Evolutionary conservation across 2,329 filamentous ascomycete species (phyloP).

Genomic region (Sclerotiophoma versabilis): DNA sequence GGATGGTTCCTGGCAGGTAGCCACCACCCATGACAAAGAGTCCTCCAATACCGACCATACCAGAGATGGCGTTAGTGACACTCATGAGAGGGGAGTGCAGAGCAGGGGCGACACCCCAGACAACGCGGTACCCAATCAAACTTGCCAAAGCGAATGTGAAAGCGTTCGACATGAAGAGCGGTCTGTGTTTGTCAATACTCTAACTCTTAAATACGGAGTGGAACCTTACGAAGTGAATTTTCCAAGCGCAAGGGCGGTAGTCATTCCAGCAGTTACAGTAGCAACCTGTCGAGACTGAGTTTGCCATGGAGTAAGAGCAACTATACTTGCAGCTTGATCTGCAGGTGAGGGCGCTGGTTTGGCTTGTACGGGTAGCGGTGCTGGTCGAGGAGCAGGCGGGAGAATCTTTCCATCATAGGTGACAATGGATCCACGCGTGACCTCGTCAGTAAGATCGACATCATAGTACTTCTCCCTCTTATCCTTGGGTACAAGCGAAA

Average conservation of each 20-base stretch:
- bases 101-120: conserved; percentile 85
- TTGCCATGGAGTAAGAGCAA: conserved; percentile 82
- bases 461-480: conserved; percentile 82
- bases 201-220: neutral
- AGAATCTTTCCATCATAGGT: conserved; percentile 79
- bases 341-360: conserved; percentile 48
- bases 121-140: conserved; percentile 84
- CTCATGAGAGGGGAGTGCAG: conserved; percentile 91
- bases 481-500: conserved; percentile 80
- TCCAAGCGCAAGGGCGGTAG: conserved; percentile 74
- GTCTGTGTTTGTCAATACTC: conserved; percentile 43
- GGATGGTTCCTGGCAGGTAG: conserved; percentile 66
- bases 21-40: conserved; percentile 89
- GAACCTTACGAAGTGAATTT: conserved; percentile 70
- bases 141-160: conserved; percentile 86
- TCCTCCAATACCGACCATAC: conserved; percentile 86
- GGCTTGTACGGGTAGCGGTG: conserved; percentile 63
- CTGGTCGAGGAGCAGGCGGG: conserved; percentile 75
- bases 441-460: conserved; percentile 81
- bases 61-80: conserved; percentile 91
- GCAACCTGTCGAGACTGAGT: conserved; percentile 78
- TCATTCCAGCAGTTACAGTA: conserved; percentile 78
- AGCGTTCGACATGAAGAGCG: conserved; percentile 85
- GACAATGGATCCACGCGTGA: conserved; percentile 84
- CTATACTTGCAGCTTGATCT: conserved; percentile 59